Evolutionary conservation across 164 flowering plant species (phyloP), one percentile per base, ranked within the genome.

Genomic region (Magnolia sinica): DNA sequence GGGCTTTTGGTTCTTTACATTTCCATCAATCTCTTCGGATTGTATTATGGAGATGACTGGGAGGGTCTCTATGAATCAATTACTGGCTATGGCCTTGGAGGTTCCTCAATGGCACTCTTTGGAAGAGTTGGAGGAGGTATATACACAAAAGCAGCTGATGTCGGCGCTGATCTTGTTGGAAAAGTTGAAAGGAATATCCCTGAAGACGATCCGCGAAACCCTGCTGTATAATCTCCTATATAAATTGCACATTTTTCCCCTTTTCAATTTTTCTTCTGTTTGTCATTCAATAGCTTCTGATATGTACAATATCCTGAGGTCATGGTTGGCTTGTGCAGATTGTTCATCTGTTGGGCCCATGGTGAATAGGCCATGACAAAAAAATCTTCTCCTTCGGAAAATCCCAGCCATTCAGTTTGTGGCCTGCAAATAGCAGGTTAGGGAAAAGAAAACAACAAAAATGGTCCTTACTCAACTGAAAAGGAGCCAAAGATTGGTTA

Each of bases 41-140:
- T 74, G 73, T 78, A 78, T 68, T 78, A 78, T 69, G 81, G 77
- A 18, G 74, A 78, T 74, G 81, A 78, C 24, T 78, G 77, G 81
- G 81, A 78, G 52, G 81, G 81, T 1, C 81, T 78, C 27, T 78
- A 29, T 70, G 81, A 78, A 31, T 55, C 81, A 19, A 78, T 78
- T 29, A 78, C 81, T 69, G 81, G 81, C 23, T 77, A 77, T 64
- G 79, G 79, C n/a, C 79, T 77, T 65, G 75, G 79, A 9, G 79
- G 79, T 18, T 77, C 81, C 49, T 78, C 81, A 23, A 78, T 78
- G 80, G 81, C 81, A 22, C 77, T 78, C n/a, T 78, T 78, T 70
- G 81, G 81, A 29, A 64, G 81, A 78, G 81, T 78, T 23, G 81
- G 81, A 0, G 77, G 77, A 23, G 76, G 76, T 16, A 73, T 78